phyloP scores from a whole-genome alignment of 2,329 filamentous ascomycete genomes.

The Incumbomyces lentus region DNA sequence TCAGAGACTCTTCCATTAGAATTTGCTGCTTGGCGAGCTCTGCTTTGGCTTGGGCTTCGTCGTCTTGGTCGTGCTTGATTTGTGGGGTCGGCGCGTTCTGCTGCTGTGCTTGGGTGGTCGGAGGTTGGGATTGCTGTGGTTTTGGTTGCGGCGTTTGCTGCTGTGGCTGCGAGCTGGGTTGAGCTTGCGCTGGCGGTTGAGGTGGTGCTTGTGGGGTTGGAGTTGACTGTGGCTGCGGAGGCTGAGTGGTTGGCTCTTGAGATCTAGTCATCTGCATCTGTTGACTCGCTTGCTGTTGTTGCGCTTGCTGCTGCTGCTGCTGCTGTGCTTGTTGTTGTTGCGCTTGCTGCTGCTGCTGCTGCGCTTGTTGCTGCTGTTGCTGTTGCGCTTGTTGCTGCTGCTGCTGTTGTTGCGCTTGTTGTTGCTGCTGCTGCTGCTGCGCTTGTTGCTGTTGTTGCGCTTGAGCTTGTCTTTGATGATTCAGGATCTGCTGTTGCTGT shows the following conservation, averaged over 20 bases:
- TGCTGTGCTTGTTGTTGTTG: conserved; percentile 18
- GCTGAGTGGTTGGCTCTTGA: conserved; percentile 33
- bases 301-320: conserved; percentile 26
- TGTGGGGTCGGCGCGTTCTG: conserved; percentile 21
- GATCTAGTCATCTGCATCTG: conserved; percentile 33
- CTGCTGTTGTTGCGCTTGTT: conserved; percentile 31
- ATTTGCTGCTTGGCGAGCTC: conserved; percentile 24
- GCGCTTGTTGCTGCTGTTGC: conserved; percentile 21
- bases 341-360: conserved; percentile 12
- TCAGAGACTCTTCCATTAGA: conserved; percentile 31
- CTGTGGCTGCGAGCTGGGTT: conserved; percentile 25
- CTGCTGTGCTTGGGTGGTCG: conserved; percentile 17
- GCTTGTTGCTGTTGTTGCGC: conserved; percentile 22
- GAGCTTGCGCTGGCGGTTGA: conserved; percentile 25
- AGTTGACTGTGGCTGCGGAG: conserved; percentile 35
- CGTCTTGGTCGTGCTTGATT: conserved; percentile 16
- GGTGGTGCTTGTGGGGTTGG: conserved; percentile 32
- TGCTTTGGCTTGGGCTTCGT: conserved; percentile 28
- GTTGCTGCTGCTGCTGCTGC: conserved; percentile 31
- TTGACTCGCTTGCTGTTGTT: conserved; percentile 29
- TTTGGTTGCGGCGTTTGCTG: conserved; percentile 24
- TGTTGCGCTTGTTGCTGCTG: conserved; percentile 19
- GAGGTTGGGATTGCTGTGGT: conserved; percentile 29
- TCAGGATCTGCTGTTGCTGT: conserved; percentile 20
- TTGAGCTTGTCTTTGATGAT: conserved; percentile 17